Base-by-base conservation (phyloP, 352 stramenopile genomes). In the Globisporangium barbulae region DNA sequence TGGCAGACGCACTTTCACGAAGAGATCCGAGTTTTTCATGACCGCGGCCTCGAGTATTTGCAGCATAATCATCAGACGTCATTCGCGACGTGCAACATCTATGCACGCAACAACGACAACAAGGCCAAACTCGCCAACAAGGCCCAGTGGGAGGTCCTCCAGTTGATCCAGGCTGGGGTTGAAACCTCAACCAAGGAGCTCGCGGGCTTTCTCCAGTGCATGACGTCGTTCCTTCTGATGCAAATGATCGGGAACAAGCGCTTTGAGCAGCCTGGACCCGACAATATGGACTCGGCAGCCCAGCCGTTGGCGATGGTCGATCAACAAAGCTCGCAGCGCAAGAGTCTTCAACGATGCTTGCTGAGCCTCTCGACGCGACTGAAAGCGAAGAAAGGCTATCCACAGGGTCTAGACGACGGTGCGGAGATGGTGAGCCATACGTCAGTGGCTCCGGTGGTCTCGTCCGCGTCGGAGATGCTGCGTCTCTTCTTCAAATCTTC, bases 1-100 rank as follows among this genome's bases (percentile, higher is more conserved):
- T 81, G 71, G 74, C 74, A 81, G 37, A 45, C 35, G 9, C 67
- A 64, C 13, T 79, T 63, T 13, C 71, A 81, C 44, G 31, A 67
- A 30, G 64, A 72, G 56, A 70, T 81, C 33, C 56, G 63, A 42
- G 31, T 9, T 3, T 69, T 69, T 30, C 56, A 69, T 33, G 50
- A 61, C 41, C 56, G 42, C 1, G 47, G 64, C 50, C 19, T 64
- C 25, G 57, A 59, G 8, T 33, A 37, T 1, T 21, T 69, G 35
- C 35, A 41, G 35, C 9, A 17, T 21, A 48, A 44, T 13, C 35
- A 19, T 6, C 56, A 44, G 8, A 25, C 55, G 0, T 37, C 49
- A 0, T 21, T 52, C 6, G 55, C 63, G 22, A 42, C 31, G 5
- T 69, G 33, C 57, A 64, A 61, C 42, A 61, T 69, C 15, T 69